phyloP scores from a whole-genome alignment of 495 filamentous ascomycete species.

The Aspergillus cavernicola region DNA sequence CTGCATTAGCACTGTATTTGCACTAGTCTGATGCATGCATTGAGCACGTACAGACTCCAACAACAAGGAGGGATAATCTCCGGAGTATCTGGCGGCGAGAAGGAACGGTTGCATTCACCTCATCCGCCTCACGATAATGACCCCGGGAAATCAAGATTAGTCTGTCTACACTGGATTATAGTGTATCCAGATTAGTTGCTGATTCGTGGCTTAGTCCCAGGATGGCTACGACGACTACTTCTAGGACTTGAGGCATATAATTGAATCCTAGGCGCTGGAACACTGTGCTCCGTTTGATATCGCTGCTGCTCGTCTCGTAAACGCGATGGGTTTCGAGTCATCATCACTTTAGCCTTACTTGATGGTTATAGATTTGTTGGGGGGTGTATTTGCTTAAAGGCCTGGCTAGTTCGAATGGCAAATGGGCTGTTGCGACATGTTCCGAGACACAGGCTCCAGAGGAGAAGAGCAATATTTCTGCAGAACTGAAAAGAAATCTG shows the following conservation, averaged over 20 bases:
- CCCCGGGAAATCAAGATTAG: neutral
- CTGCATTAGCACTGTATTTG: neutral
- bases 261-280: conserved; percentile 14
- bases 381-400: neutral
- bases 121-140: neutral
- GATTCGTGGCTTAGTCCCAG: conserved; percentile 13
- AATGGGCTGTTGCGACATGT: neutral
- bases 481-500: neutral
- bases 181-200: conserved; percentile 3
- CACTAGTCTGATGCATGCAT: neutral
- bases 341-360: neutral
- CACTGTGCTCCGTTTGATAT: conserved; percentile 16
- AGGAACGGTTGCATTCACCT: conserved; percentile 6
- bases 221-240: neutral
- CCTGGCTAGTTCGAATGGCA: conserved; percentile 2
- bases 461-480: too few relatives aligned
- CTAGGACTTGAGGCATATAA: conserved; percentile 7
- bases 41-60: neutral
- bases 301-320: conserved; percentile 7
- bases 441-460: neutral
- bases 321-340: neutral
- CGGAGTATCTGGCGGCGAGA: neutral
- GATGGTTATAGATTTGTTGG: neutral
- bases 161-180: neutral
- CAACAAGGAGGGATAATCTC: neutral